phyloP scores from a whole-genome alignment of 2,329 filamentous ascomycete species.

The Diaporthe citrichinensis region DNA sequence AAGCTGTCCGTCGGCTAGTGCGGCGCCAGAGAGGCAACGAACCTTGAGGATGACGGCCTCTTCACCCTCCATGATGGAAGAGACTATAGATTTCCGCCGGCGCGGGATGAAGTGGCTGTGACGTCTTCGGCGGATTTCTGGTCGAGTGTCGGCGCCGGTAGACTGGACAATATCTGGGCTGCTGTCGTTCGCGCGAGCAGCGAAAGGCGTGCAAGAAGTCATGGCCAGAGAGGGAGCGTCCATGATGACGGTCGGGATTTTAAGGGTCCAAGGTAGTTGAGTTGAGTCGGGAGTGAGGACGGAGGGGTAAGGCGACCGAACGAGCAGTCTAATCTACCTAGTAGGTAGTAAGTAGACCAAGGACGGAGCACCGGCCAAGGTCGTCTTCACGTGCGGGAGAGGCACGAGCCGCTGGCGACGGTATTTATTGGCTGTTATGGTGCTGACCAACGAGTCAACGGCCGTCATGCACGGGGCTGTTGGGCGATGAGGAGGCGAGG shows the following conservation, averaged over 20 bases:
- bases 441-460: neutral
- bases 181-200: slow-evolving; percentile 49
- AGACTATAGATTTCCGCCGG: slow-evolving; percentile 70
- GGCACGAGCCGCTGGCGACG: slow-evolving; percentile 3
- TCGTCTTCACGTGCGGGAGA: neutral
- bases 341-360: neutral
- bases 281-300: neutral
- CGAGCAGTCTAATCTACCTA: neutral
- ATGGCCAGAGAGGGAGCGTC: slow-evolving; percentile 33
- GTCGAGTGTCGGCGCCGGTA: slow-evolving; percentile 49
- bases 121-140: slow-evolving; percentile 59
- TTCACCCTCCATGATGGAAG: slow-evolving; percentile 73
- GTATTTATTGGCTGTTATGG: slow-evolving; percentile 20
- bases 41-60: slow-evolving; percentile 73
- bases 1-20: slow-evolving; percentile 33
- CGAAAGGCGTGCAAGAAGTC: slow-evolving; percentile 34
- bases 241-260: slow-evolving; percentile 10
- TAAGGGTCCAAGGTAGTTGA: neutral
- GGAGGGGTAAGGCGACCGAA: neutral
- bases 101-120: slow-evolving; percentile 71
- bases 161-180: slow-evolving; percentile 41
- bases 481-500: neutral
- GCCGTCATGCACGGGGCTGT: neutral
- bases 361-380: neutral
- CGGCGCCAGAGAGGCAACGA: slow-evolving; percentile 26